phyloP scores from a whole-genome alignment of 2,329 filamentous ascomycete species.

The Trichoderma sp. region DNA sequence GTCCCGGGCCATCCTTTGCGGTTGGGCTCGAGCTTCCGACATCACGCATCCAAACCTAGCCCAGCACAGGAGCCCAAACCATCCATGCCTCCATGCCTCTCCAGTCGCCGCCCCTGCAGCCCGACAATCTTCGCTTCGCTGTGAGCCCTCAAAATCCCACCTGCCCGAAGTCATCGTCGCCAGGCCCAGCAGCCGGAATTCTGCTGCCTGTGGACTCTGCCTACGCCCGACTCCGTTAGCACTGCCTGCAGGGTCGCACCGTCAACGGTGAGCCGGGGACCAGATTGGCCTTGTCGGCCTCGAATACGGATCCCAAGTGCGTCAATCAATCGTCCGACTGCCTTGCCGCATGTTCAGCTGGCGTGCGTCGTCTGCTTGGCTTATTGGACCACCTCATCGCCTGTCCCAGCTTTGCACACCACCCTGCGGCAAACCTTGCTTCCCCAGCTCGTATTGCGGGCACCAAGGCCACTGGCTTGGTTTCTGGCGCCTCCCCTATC shows the following conservation, averaged over 20 bases:
- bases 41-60: background rate
- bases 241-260: slow-evolving; percentile 12
- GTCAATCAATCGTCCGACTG: background rate
- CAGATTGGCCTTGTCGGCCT: background rate
- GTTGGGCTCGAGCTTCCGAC: background rate
- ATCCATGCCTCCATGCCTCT: background rate
- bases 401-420: slow-evolving; percentile 17
- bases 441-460: slow-evolving; percentile 20
- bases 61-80: no score
- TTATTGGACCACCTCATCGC: slow-evolving; percentile 20
- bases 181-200: background rate
- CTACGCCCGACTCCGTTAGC: slow-evolving; percentile 11
- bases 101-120: background rate
- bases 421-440: slow-evolving; percentile 17
- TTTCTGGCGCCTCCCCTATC: slow-evolving; percentile 10
- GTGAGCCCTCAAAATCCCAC: background rate
- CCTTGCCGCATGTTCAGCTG: slow-evolving; percentile 15
- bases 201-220: background rate
- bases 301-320: background rate
- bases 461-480: background rate
- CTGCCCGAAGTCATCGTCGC: background rate
- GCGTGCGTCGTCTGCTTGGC: slow-evolving; percentile 1
- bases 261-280: slow-evolving; percentile 6
- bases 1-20: background rate
- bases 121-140: background rate